Base-by-base conservation (phyloP, 1,284 basidiomycete genomes). In the Somion occarium region DNA sequence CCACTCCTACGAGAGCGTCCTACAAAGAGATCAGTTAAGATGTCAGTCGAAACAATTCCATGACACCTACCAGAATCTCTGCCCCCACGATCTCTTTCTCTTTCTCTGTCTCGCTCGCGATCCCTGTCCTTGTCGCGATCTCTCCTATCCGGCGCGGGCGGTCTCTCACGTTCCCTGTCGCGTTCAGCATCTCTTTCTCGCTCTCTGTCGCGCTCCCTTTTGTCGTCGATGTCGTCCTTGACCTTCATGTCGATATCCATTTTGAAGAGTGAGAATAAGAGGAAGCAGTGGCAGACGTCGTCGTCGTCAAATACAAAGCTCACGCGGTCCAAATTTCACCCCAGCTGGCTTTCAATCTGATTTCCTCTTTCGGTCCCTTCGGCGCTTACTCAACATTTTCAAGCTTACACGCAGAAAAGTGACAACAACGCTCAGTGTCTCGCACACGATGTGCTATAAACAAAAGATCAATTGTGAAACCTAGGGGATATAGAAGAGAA, bases 231-330 rank as follows among this genome's bases (percentile, higher is more conserved):
- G 38, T 86, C 83, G 46, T 86, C 85, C 64, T 87, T 88, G 60
- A 67, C 72, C 67, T 85, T 85, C 85, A 87, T 88, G 57, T 88
- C 87, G 55, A 88, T 76, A 65, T 89, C 87, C 86, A 89, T 89
- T 59, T 39, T 61, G 53, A 41, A 18, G 39, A 22, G 39, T 41
- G 39, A 5, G 7, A 18, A 18, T 41, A 22, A 18, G 39, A 19
- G 9, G 18, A 18, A 5, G 39, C 7, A 5, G 39, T 41, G 39
- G 9, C 19, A 34, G 39, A 9, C 18, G 39, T 41, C 9, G 39
- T 9, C 39, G 34, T 37, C 11, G 34, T 37, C 34, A n/a, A 37
- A n/a, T n/a, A 37, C 9, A 9, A 37, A 37, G 34, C n/a, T n/a
- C 11, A 37, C 11, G 11, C 9, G 11, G n/a, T 11, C 18, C 7